Evolutionary conservation across 345 rosid species (phyloP).

Genomic region (Murraya koenigii): DNA sequence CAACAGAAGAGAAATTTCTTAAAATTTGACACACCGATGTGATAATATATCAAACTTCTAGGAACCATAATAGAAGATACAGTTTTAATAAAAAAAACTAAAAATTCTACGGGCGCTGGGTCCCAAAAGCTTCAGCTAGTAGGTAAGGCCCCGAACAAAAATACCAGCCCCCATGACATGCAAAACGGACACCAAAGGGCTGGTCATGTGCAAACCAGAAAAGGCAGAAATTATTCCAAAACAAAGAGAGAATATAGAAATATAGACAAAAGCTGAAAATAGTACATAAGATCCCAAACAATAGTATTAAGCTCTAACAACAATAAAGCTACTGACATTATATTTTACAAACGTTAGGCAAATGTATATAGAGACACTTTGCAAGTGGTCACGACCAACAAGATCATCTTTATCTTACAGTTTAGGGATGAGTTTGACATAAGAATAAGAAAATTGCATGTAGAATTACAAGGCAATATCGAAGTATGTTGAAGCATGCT

Average conservation of each 20-base stretch:
- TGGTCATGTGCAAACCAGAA: background rate
- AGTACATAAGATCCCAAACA: background rate
- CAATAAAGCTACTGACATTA: background rate
- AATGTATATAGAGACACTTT: background rate
- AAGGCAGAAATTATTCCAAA: background rate
- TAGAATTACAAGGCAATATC: background rate
- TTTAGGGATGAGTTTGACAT: background rate
- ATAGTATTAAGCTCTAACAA: background rate
- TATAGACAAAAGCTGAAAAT: background rate
- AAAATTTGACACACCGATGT: background rate
- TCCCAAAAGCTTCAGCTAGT: background rate
- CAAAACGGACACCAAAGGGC: background rate
- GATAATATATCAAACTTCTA: background rate
- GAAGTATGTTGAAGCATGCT: background rate
- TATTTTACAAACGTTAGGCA: background rate
- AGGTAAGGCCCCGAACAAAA: background rate
- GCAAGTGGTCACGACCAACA: background rate
- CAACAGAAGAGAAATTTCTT: background rate
- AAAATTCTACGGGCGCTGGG: background rate
- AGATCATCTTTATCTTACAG: background rate
- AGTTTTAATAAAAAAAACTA: background rate
- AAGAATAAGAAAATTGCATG: conserved; percentile 4
- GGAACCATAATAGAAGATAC: background rate
- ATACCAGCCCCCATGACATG: background rate
- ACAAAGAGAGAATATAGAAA: background rate